Conservation (phyloP, 495 filamentous ascomycete genomes). For the Lindgomyces ingoldianus region DNA sequence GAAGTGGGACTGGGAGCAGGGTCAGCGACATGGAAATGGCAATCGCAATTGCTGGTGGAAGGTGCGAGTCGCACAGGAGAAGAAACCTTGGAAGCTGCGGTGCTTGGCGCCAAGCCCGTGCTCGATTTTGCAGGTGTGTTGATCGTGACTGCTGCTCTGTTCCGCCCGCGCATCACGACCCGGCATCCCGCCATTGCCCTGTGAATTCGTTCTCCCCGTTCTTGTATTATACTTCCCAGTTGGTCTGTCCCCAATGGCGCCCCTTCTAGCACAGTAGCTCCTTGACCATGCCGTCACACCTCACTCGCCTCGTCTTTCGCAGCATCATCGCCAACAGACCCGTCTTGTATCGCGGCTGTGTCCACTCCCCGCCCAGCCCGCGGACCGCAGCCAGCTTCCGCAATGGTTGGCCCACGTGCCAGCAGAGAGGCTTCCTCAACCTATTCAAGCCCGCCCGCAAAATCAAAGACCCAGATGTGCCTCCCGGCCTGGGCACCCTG, state of each 20-base stretch:
- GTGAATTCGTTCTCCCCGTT: too few species aligned
- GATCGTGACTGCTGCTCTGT: too few species aligned
- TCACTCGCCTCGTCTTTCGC: constrained; percentile 72
- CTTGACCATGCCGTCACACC: constrained; percentile 72
- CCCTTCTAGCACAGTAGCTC: constrained; percentile 21
- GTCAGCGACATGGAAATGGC: constrained; percentile 1
- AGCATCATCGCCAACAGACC: constrained; percentile 68
- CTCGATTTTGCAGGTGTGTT: background rate
- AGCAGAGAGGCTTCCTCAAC: constrained; percentile 58
- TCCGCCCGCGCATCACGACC: background rate
- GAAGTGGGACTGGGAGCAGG: background rate
- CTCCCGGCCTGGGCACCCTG: constrained; percentile 62
- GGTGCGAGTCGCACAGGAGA: background rate
- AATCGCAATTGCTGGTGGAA: background rate
- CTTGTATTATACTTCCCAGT: background rate
- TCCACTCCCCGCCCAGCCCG: constrained; percentile 35
- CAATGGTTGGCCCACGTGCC: constrained; percentile 21
- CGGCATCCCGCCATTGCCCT: background rate
- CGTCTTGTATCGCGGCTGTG: constrained; percentile 48
- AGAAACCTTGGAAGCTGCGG: background rate
- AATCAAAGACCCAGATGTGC: constrained; percentile 56
- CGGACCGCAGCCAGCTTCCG: constrained; percentile 30
- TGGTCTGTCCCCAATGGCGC: background rate
- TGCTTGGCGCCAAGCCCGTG: background rate
- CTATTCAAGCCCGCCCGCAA: constrained; percentile 58